Evolutionary conservation across 2,329 filamentous ascomycete genomes (phyloP).

Genomic region (Dendryphion nanum): DNA sequence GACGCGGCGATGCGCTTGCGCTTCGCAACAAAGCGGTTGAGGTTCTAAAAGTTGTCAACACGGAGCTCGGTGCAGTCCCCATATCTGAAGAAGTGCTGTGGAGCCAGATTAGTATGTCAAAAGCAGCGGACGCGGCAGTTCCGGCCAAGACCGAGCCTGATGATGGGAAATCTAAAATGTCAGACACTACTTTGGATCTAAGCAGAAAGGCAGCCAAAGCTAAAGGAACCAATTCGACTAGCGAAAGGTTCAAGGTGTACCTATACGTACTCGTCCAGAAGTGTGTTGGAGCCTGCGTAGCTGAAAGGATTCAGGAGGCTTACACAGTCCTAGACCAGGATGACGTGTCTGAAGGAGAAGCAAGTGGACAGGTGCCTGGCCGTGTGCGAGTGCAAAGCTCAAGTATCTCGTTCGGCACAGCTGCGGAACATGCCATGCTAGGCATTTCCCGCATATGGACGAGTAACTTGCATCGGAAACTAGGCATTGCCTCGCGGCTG

Average conservation of each 20-base stretch:
- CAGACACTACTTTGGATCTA: not conserved
- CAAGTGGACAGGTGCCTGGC: too few relatives aligned
- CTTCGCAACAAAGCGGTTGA: constrained; percentile 55
- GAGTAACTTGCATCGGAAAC: constrained; percentile 54
- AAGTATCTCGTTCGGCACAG: constrained; percentile 45
- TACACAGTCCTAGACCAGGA: constrained; percentile 46
- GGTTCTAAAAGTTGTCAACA: constrained; percentile 60
- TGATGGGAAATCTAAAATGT: too few relatives aligned
- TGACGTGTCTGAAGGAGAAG: constrained; percentile 14
- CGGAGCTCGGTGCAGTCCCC: constrained; percentile 60
- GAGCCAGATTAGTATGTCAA: constrained; percentile 44
- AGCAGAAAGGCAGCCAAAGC: constrained; percentile 27
- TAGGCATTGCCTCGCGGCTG: constrained; percentile 58
- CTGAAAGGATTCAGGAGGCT: constrained; percentile 60
- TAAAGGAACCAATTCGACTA: constrained; percentile 22
- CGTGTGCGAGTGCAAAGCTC: constrained; percentile 21
- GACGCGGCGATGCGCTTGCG: constrained; percentile 52
- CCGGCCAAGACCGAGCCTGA: not conserved
- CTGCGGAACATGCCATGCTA: constrained; percentile 50
- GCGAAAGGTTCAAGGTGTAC: constrained; percentile 58
- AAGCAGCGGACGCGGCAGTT: constrained; percentile 7
- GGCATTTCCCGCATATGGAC: constrained; percentile 68
- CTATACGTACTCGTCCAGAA: constrained; percentile 61
- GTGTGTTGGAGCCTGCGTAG: constrained; percentile 62
- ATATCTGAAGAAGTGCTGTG: constrained; percentile 59